A percentile compares a stretch with the other conserved stretches of the same genome.
phyloP scores from a whole-genome alignment of 106 monocot species.

The Dioscorea dumetorum region DNA sequence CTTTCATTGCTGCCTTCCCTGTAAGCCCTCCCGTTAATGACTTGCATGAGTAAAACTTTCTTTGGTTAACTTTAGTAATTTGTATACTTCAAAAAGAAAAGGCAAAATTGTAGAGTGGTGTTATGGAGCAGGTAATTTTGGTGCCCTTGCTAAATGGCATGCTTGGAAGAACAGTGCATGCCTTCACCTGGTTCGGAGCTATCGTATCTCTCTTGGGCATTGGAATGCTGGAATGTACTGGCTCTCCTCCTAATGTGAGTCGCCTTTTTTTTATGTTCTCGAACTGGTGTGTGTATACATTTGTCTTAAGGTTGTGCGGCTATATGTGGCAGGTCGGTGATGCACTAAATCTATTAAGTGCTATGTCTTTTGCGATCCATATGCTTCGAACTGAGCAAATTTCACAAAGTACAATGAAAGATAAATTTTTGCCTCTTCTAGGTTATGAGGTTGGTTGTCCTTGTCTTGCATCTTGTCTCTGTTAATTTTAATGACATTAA shows the following conservation, averaged over 20 bases:
- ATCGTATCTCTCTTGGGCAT: slow-evolving; percentile 57
- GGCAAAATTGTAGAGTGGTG: background rate
- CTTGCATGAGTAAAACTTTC: background rate
- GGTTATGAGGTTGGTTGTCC: too few relatives aligned
- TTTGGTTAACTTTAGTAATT: background rate
- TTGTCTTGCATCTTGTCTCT: too few relatives aligned
- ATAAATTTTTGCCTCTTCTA: too few relatives aligned
- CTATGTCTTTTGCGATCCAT: too few relatives aligned
- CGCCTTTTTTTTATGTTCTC: background rate
- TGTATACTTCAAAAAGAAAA: background rate
- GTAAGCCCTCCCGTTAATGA: slow-evolving; percentile 20
- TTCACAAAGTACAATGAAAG: too few relatives aligned
- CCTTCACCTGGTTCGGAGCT: slow-evolving; percentile 69
- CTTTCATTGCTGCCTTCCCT: slow-evolving; percentile 73
- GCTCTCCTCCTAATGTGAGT: slow-evolving; percentile 74
- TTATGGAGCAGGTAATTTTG: slow-evolving; percentile 46
- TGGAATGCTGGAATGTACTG: slow-evolving; percentile 61
- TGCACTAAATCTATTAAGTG: too few relatives aligned
- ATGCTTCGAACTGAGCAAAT: too few relatives aligned
- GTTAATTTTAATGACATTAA: too few relatives aligned
- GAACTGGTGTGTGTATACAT: background rate
- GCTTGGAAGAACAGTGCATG: slow-evolving; percentile 55
- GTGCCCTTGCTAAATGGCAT: slow-evolving; percentile 74
- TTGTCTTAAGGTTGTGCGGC: too few relatives aligned
- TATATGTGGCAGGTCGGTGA: too few relatives aligned